phyloP scores from a whole-genome alignment of 2,329 filamentous ascomycete species.

The Penicillium sp. region DNA sequence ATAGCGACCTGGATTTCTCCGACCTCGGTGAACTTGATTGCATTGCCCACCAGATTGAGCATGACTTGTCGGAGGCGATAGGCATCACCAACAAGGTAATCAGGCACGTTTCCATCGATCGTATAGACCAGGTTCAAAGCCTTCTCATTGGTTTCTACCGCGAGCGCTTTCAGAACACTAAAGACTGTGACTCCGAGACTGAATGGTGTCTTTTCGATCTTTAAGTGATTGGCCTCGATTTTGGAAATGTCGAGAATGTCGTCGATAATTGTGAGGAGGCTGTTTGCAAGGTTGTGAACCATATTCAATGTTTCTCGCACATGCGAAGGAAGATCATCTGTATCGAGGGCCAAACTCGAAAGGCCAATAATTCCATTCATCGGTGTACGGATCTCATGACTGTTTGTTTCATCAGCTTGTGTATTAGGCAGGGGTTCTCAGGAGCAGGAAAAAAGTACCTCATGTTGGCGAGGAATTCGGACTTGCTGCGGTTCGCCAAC shows the following conservation, averaged over 20 bases:
- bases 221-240: slow-evolving; percentile 91
- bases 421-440: no score
- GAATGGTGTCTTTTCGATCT: slow-evolving; percentile 93
- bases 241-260: slow-evolving; percentile 65
- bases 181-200: slow-evolving; percentile 88
- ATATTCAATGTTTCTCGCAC: slow-evolving; percentile 96
- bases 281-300: slow-evolving; percentile 91
- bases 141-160: slow-evolving; percentile 93
- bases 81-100: slow-evolving; percentile 88
- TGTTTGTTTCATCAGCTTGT: background rate
- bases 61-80: slow-evolving; percentile 94
- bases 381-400: slow-evolving; percentile 90
- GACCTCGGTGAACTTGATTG: slow-evolving; percentile 94
- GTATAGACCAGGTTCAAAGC: slow-evolving; percentile 85
- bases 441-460: slow-evolving; percentile 38
- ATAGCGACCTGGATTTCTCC: slow-evolving; percentile 90
- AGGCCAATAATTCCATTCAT: slow-evolving; percentile 97
- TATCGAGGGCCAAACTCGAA: slow-evolving; percentile 90
- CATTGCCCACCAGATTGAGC: slow-evolving; percentile 89
- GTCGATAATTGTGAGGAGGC: slow-evolving; percentile 90
- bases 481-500: slow-evolving; percentile 93
- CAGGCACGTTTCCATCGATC: slow-evolving; percentile 83
- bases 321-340: slow-evolving; percentile 83
- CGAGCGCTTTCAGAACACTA: slow-evolving; percentile 90
- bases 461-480: slow-evolving; percentile 96